phyloP scores from a whole-genome alignment of 192 early-diverging fungal genomes.

The Coemansia sp. region DNA sequence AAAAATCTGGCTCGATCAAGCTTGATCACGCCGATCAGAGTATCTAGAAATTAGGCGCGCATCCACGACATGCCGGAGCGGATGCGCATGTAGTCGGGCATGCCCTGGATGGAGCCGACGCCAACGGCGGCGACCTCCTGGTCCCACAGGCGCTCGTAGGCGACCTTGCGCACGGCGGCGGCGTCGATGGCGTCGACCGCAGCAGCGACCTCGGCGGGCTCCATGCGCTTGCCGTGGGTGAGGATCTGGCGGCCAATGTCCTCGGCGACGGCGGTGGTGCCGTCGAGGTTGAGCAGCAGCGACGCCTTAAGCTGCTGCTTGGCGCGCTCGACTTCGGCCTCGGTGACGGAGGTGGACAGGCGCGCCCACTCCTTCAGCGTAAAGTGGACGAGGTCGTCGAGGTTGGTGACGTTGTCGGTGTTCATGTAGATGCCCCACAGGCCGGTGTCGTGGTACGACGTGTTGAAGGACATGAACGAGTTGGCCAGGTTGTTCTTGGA shows the following conservation, averaged over 20 bases:
- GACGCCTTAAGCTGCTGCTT: constrained; percentile 99
- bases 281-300: constrained; percentile 89
- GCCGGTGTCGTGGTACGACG: constrained; percentile 97
- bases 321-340: constrained; percentile 93
- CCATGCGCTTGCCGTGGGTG: constrained; percentile 88
- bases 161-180: constrained; percentile 85
- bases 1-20: background rate
- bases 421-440: constrained; percentile 96
- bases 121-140: constrained; percentile 83
- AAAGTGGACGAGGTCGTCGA: constrained; percentile 89
- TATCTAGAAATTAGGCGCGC: constrained; percentile 59
- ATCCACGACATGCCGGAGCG: constrained; percentile 86
- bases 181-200: constrained; percentile 84
- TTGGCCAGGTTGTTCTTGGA: constrained; percentile 88
- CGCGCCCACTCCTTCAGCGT: constrained; percentile 94
- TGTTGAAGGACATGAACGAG: constrained; percentile 99
- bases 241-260: constrained; percentile 98
- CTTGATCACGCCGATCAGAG: background rate
- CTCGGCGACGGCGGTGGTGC: constrained; percentile 93
- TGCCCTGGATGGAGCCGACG: constrained; percentile 85
- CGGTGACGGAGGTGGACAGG: constrained; percentile 81
- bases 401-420: constrained; percentile 76
- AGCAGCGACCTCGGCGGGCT: constrained; percentile 86
- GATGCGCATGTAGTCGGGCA: constrained; percentile 90
- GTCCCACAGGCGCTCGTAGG: constrained; percentile 88